Evolutionary conservation across 805 yeast genomes (phyloP).

Genomic region (Cyberlindnera suaveolens): DNA sequence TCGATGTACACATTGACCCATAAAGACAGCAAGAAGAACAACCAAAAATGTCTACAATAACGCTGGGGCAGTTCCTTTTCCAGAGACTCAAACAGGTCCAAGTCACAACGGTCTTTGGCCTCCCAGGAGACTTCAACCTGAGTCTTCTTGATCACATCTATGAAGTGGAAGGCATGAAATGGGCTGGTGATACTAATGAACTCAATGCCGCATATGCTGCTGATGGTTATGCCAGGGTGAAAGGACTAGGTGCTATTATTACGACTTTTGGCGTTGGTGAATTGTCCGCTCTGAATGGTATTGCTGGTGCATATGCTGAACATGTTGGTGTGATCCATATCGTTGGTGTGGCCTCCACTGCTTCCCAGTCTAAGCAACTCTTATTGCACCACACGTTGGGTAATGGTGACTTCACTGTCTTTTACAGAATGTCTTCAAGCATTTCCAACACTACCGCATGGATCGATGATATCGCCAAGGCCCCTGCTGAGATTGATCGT

Average conservation of each 20-base stretch:
- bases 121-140: slow-evolving; percentile 77
- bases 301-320: slow-evolving; percentile 84
- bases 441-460: slow-evolving; percentile 59
- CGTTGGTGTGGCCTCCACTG: slow-evolving; percentile 76
- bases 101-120: slow-evolving; percentile 65
- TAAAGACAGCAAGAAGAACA: background rate
- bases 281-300: slow-evolving; percentile 72
- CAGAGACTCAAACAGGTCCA: slow-evolving; percentile 69
- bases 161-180: slow-evolving; percentile 65
- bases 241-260: slow-evolving; percentile 63
- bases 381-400: slow-evolving; percentile 77
- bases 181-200: slow-evolving; percentile 56
- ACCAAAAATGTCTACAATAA: slow-evolving; percentile 27
- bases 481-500: slow-evolving; percentile 64
- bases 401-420: slow-evolving; percentile 71
- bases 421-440: slow-evolving; percentile 66
- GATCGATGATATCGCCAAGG: slow-evolving; percentile 52
- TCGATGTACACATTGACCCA: no score
- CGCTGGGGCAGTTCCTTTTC: slow-evolving; percentile 70
- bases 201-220: slow-evolving; percentile 83
- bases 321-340: slow-evolving; percentile 79
- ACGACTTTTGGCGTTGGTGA: slow-evolving; percentile 91
- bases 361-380: slow-evolving; percentile 63
- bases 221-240: slow-evolving; percentile 79
- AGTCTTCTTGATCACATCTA: slow-evolving; percentile 63